These are phyloP conservation scores for Colletotrichum incanum DNA, from an alignment of 2,329 filamentous ascomycete genomes.

Conservation along the genomic window DNA sequence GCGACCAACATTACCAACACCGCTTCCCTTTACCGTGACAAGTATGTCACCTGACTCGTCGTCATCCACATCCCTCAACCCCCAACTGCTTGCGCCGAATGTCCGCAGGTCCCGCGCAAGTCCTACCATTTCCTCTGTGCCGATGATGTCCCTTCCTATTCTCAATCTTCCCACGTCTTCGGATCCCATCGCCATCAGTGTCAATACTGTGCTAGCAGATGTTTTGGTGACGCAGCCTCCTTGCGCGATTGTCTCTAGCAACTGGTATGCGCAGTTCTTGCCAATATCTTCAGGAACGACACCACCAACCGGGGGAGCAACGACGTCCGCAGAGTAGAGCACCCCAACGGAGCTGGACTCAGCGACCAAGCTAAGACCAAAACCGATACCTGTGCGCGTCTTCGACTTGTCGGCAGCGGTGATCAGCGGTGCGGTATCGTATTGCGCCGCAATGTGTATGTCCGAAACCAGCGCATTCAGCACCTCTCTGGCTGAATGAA, in stretches of 20 bases:
- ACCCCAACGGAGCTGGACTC: slow-evolving; percentile 88
- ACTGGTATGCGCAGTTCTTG: slow-evolving; percentile 87
- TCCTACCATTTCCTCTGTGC: slow-evolving; percentile 83
- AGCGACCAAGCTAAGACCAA: slow-evolving; percentile 90
- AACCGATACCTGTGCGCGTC: slow-evolving; percentile 86
- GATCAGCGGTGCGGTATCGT: slow-evolving; percentile 76
- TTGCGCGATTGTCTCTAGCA: slow-evolving; percentile 85
- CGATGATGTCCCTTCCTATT: slow-evolving; percentile 85
- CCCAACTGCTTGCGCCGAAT: slow-evolving; percentile 95
- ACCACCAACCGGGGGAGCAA: slow-evolving; percentile 82
- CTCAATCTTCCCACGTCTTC: slow-evolving; percentile 94
- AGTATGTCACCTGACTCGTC: slow-evolving; percentile 82
- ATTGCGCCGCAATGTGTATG: slow-evolving; percentile 89
- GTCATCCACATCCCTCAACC: slow-evolving; percentile 81
- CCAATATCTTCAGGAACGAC: slow-evolving; percentile 92
- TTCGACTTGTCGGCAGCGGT: slow-evolving; percentile 71
- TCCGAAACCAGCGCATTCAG: slow-evolving; percentile 90
- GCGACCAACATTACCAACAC: slow-evolving; percentile 94
- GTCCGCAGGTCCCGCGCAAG: slow-evolving; percentile 87
- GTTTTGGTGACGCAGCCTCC: slow-evolving; percentile 86
- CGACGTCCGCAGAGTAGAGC: slow-evolving; percentile 89
- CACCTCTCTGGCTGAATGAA: slow-evolving; percentile 88
- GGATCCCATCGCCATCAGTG: slow-evolving; percentile 97
- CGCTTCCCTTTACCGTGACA: slow-evolving; percentile 91
- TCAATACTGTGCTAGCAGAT: slow-evolving; percentile 82